Base-by-base conservation (phyloP, 2,329 filamentous ascomycete species). In the Aspergillus puulaauensis region DNA sequence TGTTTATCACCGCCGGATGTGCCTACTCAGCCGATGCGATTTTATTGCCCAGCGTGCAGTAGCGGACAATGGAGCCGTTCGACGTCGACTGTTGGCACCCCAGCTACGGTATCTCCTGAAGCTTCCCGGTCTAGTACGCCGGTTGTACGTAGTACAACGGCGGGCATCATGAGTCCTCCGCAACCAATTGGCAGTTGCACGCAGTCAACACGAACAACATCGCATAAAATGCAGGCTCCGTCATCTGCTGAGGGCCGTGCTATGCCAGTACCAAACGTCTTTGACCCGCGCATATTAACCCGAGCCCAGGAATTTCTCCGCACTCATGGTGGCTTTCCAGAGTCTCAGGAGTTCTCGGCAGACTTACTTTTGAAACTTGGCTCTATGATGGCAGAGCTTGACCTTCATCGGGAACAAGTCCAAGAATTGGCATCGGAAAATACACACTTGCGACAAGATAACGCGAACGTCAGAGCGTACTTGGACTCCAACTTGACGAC, bases 11-110 rank as follows among this genome's bases (percentile, higher is more conserved):
- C 47, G 44, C 46, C 37, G 7, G 41, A 45, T 11, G 46, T 52
- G 17, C 51, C 52, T 45, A 15, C 4, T 7, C 43, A 17, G 21
- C 12, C 4, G 44, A 44, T n/a, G 0, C 21, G 35, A 6, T 72
- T 71, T 43, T 47, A 66, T 52, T 72, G 69, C 37, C 65, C 68
- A 8, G 62, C 68, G 11, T 72, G 70, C 50, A 64, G 49, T 21
- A 51, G 52, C 11, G 64, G 64, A 24, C 54, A 50, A 21, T 70
- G 68, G 66, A 66, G 70, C 47, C 58, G 31, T 19, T 56, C 46
- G 4, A 63, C 66, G 1, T 64, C 66, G 9, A 57, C 46, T 27
- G 47, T 64, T 35, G 43, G 51, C 6, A 49, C 54, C 3, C 40
- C 54, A 8, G 17, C 56, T 11, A 31, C 27, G 9, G 9, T 31